Evolutionary conservation across 2,329 filamentous ascomycete species (phyloP).

Genomic region (Fusarium floridanum): DNA sequence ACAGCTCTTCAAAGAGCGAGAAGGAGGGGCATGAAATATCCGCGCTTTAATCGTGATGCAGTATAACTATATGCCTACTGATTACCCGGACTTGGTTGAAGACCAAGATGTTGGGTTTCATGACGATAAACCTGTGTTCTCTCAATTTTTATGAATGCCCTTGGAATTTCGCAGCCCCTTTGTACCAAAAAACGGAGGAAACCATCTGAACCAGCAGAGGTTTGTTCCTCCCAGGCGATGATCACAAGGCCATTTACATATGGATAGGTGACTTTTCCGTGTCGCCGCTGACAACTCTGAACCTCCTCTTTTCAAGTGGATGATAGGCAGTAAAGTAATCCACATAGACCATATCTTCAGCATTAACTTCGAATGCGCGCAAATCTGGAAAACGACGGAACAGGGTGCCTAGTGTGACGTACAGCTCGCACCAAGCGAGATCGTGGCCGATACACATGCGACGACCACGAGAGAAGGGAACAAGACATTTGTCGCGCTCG

Average conservation of each 20-base stretch:
- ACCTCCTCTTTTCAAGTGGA: conserved; percentile 3
- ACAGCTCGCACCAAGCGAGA: conserved; percentile 21
- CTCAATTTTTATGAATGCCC: not conserved
- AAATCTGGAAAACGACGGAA: conserved; percentile 19
- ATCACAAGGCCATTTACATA: not conserved
- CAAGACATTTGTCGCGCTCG: conserved; percentile 15
- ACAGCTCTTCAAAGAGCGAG: too few species aligned
- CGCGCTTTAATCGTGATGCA: too few species aligned
- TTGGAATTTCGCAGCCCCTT: not conserved
- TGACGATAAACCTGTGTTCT: conserved; percentile 1
- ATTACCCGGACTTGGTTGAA: too few species aligned
- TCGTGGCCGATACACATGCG: conserved; percentile 22
- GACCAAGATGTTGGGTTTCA: conserved; percentile 29
- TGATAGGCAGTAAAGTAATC: conserved; percentile 12
- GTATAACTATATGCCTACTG: too few species aligned
- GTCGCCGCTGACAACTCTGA: not conserved
- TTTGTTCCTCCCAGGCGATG: not conserved
- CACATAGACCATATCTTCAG: conserved; percentile 7
- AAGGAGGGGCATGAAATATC: too few species aligned
- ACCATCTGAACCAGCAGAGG: not conserved
- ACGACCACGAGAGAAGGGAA: conserved; percentile 12
- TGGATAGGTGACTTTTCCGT: not conserved
- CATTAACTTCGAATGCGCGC: not conserved
- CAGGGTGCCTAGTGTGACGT: conserved; percentile 11
- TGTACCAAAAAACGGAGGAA: too few species aligned